Evolutionary conservation across 2,329 filamentous ascomycete species (phyloP).

Genomic region (Calonectria ilicicola): DNA sequence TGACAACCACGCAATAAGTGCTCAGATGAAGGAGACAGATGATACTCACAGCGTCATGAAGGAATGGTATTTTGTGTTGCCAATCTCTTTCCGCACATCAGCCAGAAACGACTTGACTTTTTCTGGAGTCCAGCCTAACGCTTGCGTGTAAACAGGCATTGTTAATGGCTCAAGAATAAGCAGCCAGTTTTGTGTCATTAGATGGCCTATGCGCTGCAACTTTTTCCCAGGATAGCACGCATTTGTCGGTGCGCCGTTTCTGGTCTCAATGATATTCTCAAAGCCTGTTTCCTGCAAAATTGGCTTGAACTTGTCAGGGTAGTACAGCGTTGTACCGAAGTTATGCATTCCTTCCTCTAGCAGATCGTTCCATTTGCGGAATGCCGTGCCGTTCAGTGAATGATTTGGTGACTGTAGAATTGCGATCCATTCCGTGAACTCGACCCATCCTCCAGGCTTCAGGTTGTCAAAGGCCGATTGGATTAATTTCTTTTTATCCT

Average conservation of each 20-base stretch:
- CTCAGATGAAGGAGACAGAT: constrained; percentile 6
- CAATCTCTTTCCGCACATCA: constrained; percentile 36
- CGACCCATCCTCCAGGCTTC: constrained; percentile 40
- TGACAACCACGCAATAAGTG: neutral
- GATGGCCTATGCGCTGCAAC: constrained; percentile 36
- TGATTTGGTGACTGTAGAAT: constrained; percentile 37
- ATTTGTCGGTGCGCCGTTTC: constrained; percentile 38
- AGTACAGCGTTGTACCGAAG: constrained; percentile 32
- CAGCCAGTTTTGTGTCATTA: constrained; percentile 40
- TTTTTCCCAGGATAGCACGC: constrained; percentile 40
- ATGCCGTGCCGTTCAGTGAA: constrained; percentile 34
- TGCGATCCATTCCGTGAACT: constrained; percentile 41
- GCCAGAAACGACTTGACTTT: constrained; percentile 29
- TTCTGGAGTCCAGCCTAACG: constrained; percentile 34
- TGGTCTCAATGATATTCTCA: constrained; percentile 36
- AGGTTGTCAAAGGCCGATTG: constrained; percentile 34
- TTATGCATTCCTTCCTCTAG: constrained; percentile 32
- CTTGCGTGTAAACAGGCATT: constrained; percentile 37
- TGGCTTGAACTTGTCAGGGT: constrained; percentile 22
- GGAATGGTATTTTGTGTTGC: constrained; percentile 37
- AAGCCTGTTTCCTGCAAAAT: constrained; percentile 30
- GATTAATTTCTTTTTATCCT: constrained; percentile 13
- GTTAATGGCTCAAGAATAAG: constrained; percentile 35
- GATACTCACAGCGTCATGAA: constrained; percentile 39
- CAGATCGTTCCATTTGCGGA: constrained; percentile 37